Conservation (phyloP, 768 basidiomycete species). For the Termitomyces sp. region DNA sequence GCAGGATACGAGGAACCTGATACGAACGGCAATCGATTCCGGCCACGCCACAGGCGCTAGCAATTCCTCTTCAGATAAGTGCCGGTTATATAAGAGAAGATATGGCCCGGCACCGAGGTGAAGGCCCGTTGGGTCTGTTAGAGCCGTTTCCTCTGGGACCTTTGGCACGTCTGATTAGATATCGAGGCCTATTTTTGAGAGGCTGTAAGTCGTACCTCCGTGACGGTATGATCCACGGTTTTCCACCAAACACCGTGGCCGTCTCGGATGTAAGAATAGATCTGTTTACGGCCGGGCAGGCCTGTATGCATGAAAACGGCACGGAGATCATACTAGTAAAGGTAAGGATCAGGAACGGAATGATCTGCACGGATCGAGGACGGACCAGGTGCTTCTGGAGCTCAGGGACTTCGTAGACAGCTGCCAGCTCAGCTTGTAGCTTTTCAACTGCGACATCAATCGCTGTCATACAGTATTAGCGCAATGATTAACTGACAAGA, state of each 20-base stretch:
- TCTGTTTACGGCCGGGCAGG: constrained; percentile 68
- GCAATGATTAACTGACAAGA: not conserved
- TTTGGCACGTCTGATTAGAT: constrained; percentile 21
- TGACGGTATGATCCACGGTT: constrained; percentile 65
- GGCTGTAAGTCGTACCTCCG: constrained; percentile 41
- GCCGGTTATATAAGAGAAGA: constrained; percentile 64
- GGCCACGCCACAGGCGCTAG: constrained; percentile 35
- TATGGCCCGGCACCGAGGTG: constrained; percentile 79
- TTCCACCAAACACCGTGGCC: constrained; percentile 74
- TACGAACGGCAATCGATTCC: constrained; percentile 29
- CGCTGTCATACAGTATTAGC: constrained; percentile 28
- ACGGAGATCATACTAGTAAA: constrained; percentile 70
- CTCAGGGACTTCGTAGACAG: constrained; percentile 59
- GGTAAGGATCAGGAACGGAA: not conserved
- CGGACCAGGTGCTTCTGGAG: constrained; percentile 57
- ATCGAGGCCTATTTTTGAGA: not conserved
- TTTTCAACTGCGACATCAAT: constrained; percentile 46
- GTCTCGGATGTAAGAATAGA: constrained; percentile 75
- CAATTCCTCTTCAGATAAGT: constrained; percentile 31
- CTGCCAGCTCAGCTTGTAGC: constrained; percentile 40
- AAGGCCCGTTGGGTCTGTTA: constrained; percentile 66
- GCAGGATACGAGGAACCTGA: not conserved
- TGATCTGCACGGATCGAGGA: constrained; percentile 1
- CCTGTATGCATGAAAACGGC: constrained; percentile 78
- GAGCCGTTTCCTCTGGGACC: constrained; percentile 68